Evolutionary conservation across 2,329 filamentous ascomycete genomes (phyloP).

Genomic region (Chalaropsis ovoidea): DNA sequence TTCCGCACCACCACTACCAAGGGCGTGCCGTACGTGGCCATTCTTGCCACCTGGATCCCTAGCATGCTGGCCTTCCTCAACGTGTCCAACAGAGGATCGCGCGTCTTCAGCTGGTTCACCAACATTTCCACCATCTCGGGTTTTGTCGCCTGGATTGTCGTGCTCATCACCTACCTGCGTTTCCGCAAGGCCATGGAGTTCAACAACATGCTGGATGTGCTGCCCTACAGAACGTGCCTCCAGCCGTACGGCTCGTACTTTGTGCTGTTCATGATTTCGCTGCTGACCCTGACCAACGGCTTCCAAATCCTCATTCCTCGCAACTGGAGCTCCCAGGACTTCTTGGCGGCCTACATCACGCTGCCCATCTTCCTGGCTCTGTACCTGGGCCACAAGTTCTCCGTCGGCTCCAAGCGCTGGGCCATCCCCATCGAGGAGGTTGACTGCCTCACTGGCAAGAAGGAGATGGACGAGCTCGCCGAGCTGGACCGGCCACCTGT

Average conservation of each 20-base stretch:
- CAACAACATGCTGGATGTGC: slow-evolving; percentile 41
- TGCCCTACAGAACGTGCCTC: slow-evolving; percentile 44
- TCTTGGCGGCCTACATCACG: slow-evolving; percentile 55
- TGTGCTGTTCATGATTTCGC: slow-evolving; percentile 45
- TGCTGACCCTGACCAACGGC: slow-evolving; percentile 63
- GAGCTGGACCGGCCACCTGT: slow-evolving; percentile 40
- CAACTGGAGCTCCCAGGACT: slow-evolving; percentile 52
- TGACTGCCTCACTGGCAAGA: slow-evolving; percentile 49
- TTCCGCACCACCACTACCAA: slow-evolving; percentile 49
- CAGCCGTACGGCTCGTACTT: slow-evolving; percentile 57
- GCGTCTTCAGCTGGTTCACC: slow-evolving; percentile 61
- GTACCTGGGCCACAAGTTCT: slow-evolving; percentile 52
- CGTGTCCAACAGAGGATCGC: slow-evolving; percentile 49
- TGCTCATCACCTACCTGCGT: slow-evolving; percentile 49
- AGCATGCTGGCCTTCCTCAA: slow-evolving; percentile 62
- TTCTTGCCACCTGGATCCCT: slow-evolving; percentile 47
- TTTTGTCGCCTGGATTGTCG: slow-evolving; percentile 50
- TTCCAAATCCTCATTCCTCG: slow-evolving; percentile 63
- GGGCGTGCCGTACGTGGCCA: slow-evolving; percentile 50
- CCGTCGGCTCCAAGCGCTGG: slow-evolving; percentile 36
- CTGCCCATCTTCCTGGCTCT: slow-evolving; percentile 51
- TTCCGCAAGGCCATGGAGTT: slow-evolving; percentile 47
- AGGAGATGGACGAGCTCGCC: slow-evolving; percentile 51
- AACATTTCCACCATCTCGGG: slow-evolving; percentile 57
- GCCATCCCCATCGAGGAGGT: slow-evolving; percentile 40